Evolutionary conservation across 139 green algal genomes (phyloP).

Genomic region (Tetratostichococcus sp.): DNA sequence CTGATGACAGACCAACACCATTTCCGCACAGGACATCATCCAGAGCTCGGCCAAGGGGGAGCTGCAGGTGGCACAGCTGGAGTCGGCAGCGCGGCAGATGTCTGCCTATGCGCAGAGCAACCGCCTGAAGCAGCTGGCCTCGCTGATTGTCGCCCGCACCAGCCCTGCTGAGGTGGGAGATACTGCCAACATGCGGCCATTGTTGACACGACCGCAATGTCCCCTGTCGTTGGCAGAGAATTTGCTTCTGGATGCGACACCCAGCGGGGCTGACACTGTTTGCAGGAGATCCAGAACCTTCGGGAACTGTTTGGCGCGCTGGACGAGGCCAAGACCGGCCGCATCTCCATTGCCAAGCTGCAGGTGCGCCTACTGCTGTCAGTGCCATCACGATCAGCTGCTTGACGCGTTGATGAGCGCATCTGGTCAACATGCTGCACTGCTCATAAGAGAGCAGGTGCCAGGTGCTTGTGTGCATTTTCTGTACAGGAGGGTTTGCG

Average conservation of each 20-base stretch:
- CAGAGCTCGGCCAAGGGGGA: background rate
- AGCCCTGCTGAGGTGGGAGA: background rate
- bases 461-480: no score
- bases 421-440: no score
- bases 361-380: slow-evolving; percentile 9
- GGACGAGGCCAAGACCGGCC: slow-evolving; percentile 13
- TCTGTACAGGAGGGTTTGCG: slow-evolving; percentile 11
- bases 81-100: background rate
- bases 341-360: slow-evolving; percentile 12
- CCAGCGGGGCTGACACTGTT: background rate
- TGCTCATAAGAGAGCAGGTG: no score
- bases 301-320: slow-evolving; percentile 12
- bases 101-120: background rate
- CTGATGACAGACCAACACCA: no score
- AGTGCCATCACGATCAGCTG: no score
- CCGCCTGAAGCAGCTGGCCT: slow-evolving; percentile 17
- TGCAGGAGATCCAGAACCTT: slow-evolving; percentile 13
- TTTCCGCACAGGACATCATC: background rate
- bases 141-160: slow-evolving; percentile 15
- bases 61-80: background rate
- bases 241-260: no score
- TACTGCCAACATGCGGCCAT: background rate
- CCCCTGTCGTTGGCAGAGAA: no score
- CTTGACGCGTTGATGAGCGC: no score
- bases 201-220: no score